A percentile compares a stretch with the other conserved stretches of the same genome.
These are phyloP conservation scores for Chenopodium berlandieri DNA, from an alignment of 148 eudicot species.

Conservation along the genomic window DNA sequence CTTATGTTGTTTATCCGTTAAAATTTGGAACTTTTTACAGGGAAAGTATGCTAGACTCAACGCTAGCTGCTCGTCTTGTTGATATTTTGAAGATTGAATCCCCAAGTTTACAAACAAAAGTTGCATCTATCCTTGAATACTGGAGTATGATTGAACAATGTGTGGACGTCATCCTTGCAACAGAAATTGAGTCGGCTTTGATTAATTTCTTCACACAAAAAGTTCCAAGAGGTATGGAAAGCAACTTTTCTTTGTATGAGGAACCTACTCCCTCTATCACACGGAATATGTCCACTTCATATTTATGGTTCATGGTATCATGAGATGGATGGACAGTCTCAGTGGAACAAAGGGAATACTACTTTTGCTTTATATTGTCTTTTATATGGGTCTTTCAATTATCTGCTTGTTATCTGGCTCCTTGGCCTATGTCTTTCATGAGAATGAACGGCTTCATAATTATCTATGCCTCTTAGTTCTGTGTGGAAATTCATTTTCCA, in stretches of 20 bases:
- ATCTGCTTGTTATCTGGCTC: neutral
- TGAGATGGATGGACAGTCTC: neutral
- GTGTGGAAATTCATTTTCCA: no score
- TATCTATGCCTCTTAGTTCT: no score
- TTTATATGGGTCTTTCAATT: neutral
- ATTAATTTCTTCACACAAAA: constrained; percentile 54
- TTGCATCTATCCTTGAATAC: constrained; percentile 72
- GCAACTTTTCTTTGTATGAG: neutral
- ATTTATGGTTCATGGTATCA: neutral
- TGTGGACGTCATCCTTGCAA: constrained; percentile 39
- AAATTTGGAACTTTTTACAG: constrained; percentile 32
- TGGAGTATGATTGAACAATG: constrained; percentile 40
- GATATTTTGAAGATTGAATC: constrained; percentile 49
- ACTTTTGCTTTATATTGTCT: neutral
- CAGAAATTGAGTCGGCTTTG: constrained; percentile 53
- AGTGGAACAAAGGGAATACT: neutral
- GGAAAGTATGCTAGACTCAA: constrained; percentile 46
- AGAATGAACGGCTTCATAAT: no score
- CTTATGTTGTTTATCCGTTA: neutral
- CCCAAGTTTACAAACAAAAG: constrained; percentile 57
- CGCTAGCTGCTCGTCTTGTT: constrained; percentile 47
- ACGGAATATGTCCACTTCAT: neutral
- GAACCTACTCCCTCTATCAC: neutral
- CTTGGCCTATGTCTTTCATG: neutral
- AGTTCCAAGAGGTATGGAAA: constrained; percentile 44